Evolutionary conservation across 768 basidiomycete species (phyloP).

Genomic region (Psilocybe cubensis): DNA sequence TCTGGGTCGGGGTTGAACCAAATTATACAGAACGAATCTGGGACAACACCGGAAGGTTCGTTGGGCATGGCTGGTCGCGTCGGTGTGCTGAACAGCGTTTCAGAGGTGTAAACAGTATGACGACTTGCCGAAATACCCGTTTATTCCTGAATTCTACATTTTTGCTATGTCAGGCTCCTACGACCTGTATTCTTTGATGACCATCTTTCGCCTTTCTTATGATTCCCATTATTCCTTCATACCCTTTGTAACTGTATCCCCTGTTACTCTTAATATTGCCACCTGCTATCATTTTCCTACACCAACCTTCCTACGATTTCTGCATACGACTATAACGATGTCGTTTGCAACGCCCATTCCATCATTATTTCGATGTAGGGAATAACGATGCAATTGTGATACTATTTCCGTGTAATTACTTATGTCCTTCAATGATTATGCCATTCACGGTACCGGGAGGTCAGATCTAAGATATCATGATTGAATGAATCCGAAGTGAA

Average conservation of each 20-base stretch:
- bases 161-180: background rate
- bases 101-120: slow-evolving; percentile 39
- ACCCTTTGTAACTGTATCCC: background rate
- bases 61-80: slow-evolving; percentile 49
- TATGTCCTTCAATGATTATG: background rate
- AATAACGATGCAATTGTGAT: background rate
- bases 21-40: slow-evolving; percentile 39
- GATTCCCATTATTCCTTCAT: background rate
- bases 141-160: background rate
- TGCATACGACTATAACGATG: background rate
- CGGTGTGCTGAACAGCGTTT: slow-evolving; percentile 55
- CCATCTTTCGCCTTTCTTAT: background rate
- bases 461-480: no score
- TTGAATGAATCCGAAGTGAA: no score
- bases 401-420: background rate
- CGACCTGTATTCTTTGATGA: background rate
- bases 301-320: background rate
- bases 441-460: background rate
- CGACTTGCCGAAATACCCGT: background rate
- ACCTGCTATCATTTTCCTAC: background rate
- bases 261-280: background rate
- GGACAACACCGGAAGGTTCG: slow-evolving; percentile 25
- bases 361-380: background rate
- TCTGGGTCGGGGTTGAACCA: slow-evolving; percentile 32
- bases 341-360: background rate